These are phyloP conservation scores for Pythium oligandrum DNA, from an alignment of 352 stramenopile genomes.

Conservation along the genomic window DNA sequence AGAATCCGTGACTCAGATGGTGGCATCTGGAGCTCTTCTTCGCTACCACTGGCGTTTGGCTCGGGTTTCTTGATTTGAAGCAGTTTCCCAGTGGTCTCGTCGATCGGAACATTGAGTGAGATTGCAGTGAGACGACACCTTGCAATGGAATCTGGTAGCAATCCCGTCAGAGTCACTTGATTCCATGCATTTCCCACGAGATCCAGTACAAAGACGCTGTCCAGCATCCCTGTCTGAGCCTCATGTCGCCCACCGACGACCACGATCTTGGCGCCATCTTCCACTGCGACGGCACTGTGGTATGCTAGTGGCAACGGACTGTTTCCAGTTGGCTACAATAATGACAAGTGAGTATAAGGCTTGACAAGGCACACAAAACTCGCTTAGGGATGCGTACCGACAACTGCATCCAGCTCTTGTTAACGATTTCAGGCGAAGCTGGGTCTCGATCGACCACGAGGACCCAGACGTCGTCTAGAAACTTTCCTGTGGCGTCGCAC, in stretches of 20 bases:
- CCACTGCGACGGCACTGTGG: slow-evolving; percentile 35
- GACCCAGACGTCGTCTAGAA: slow-evolving; percentile 46
- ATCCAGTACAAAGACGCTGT: slow-evolving; percentile 44
- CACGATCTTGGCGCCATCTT: slow-evolving; percentile 31
- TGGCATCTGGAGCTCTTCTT: background rate
- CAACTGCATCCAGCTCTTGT: slow-evolving; percentile 32
- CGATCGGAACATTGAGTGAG: slow-evolving; percentile 13
- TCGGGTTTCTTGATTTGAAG: slow-evolving; percentile 6
- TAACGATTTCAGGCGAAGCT: background rate
- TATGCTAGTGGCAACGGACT: slow-evolving; percentile 48
- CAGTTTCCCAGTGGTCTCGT: slow-evolving; percentile 10
- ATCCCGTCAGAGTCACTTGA: slow-evolving; percentile 5
- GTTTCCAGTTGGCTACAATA: slow-evolving; percentile 32
- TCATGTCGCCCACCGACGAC: slow-evolving; percentile 42
- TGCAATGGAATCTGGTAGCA: slow-evolving; percentile 10
- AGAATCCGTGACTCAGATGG: slow-evolving; percentile 20
- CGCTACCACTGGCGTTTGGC: background rate
- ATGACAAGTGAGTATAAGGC: slow-evolving; percentile 1
- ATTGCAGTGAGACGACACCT: slow-evolving; percentile 10
- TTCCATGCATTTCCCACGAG: slow-evolving; percentile 42
- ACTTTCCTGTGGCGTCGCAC: slow-evolving; percentile 23
- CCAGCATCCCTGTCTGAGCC: slow-evolving; percentile 19
- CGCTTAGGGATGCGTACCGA: slow-evolving; percentile 15
- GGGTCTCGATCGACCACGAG: slow-evolving; percentile 17
- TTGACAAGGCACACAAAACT: background rate